phyloP scores from a whole-genome alignment of 176 grass and related monocot genomes.

The Microstegium vimineum region DNA sequence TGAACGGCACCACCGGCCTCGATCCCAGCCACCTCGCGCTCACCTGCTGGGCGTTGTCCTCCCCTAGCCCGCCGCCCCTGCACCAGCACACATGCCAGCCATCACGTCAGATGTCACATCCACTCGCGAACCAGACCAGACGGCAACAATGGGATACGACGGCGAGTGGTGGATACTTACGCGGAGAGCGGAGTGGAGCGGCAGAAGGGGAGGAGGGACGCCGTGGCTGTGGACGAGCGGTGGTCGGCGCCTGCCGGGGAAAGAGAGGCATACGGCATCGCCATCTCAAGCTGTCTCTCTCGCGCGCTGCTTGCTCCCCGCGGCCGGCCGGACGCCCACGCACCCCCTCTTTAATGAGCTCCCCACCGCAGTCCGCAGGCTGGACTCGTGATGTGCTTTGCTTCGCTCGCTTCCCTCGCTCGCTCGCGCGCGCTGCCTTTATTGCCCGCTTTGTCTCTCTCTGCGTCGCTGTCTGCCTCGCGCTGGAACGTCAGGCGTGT shows the following conservation, averaged over 20 bases:
- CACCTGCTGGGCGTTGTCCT: constrained; percentile 2
- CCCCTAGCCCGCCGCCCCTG: constrained; percentile 17
- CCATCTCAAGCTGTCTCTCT: constrained; percentile 30
- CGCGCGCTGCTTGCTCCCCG: constrained; percentile 26
- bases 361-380: not conserved
- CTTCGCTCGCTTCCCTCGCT: not conserved
- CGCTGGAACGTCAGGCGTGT: not conserved
- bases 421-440: constrained; percentile 35
- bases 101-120: too few species aligned
- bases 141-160: not conserved
- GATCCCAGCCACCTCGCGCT: constrained; percentile 17
- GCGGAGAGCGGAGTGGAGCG: constrained; percentile 26
- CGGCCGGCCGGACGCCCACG: not conserved
- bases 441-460: constrained; percentile 34
- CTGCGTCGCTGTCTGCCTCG: constrained; percentile 12
- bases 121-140: not conserved
- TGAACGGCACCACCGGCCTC: constrained; percentile 52
- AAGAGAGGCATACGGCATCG: constrained; percentile 59
- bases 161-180: not conserved
- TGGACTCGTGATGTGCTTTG: constrained; percentile 32
- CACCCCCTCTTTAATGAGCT: constrained; percentile 27
- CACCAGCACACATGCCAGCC: not conserved
- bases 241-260: constrained; percentile 41
- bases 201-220: constrained; percentile 37
- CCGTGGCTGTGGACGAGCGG: constrained; percentile 28